Base-by-base conservation (phyloP, 1,139 yeast species). In the Candida sp. region DNA sequence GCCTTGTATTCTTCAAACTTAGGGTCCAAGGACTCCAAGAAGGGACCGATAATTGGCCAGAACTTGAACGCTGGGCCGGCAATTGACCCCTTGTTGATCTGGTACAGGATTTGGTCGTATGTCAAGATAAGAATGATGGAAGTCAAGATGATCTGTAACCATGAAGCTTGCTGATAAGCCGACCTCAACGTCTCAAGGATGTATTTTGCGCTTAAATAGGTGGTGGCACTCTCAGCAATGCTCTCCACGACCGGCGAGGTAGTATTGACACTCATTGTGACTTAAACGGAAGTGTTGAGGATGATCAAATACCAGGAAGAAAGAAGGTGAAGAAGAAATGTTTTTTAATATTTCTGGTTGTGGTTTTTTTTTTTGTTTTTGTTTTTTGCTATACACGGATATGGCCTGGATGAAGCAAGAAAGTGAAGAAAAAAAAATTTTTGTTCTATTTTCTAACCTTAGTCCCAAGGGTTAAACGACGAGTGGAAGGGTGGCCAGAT, bases 31-130 rank as follows among this genome's bases (percentile, higher is more conserved):
- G 96, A 87, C 68, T 94, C 98, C 69, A 94, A 77, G 63, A 94
- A 94, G 3, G 99, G 98, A 4, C 99, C 99, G 60, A 94, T 93
- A 50, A 94, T 78, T 1, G 99, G 99, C 92, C 96, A 93, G 49
- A 92, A 61, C 70, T 94, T 94, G 68, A 80, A 83, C 44, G 74
- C 69, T 25, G 98, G 99, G 27, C 99, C 99, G 9, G 92, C 97
- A 67, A 93, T 91, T 42, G 81, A 67, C 41, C 98, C 98, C 72
- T 94, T 94, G 58, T 85, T 84, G 49, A 82, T 61, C 63, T 91
- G 85, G 66, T 94, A 94, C 59, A 81, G 70, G 34, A 92, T 73
- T 72, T 93, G 98, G 70, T 93, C 98, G 64, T 86, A 90, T 2
- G 88, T 73, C 47, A 92, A 67, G 3, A 77, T 72, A 17, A 83